Conservation (phyloP, 2,329 filamentous ascomycete genomes). For the Paracamarosporium sp. region DNA sequence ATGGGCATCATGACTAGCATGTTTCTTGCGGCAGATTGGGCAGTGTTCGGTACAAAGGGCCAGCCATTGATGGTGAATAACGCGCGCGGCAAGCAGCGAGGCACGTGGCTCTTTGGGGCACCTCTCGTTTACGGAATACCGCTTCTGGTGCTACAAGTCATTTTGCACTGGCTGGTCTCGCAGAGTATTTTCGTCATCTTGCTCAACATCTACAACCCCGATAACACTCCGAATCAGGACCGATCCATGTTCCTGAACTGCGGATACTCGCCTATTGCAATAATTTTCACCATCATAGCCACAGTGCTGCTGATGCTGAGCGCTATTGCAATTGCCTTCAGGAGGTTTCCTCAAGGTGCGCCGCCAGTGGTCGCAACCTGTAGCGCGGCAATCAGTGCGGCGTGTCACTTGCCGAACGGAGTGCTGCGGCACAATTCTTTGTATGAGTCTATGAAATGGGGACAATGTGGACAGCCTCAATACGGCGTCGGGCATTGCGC, state of each 20-base stretch:
- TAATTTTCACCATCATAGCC: not conserved
- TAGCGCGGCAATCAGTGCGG: not conserved
- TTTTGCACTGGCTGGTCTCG: not conserved
- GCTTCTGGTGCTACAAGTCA: not conserved
- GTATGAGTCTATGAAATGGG: not conserved
- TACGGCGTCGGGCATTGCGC: not conserved
- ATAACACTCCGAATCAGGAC: not conserved
- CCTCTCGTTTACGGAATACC: not conserved
- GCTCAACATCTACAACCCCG: not conserved
- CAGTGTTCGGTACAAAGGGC: not conserved
- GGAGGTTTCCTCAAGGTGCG: not conserved
- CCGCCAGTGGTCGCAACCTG: not conserved
- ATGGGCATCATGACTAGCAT: not conserved
- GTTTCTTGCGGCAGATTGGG: not conserved
- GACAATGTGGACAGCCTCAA: not conserved
- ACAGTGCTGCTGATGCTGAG: not conserved
- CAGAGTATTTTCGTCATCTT: not conserved
- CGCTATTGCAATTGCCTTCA: not conserved
- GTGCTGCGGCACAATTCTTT: not conserved
- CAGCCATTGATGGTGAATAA: not conserved
- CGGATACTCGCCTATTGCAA: not conserved
- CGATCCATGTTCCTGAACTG: not conserved
- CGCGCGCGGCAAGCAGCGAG: not conserved
- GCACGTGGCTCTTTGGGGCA: not conserved
- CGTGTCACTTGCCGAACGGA: not conserved